These are phyloP conservation scores for Dianthus caryophyllus DNA, from an alignment of 148 eudicot genomes.

Conservation along the genomic window DNA sequence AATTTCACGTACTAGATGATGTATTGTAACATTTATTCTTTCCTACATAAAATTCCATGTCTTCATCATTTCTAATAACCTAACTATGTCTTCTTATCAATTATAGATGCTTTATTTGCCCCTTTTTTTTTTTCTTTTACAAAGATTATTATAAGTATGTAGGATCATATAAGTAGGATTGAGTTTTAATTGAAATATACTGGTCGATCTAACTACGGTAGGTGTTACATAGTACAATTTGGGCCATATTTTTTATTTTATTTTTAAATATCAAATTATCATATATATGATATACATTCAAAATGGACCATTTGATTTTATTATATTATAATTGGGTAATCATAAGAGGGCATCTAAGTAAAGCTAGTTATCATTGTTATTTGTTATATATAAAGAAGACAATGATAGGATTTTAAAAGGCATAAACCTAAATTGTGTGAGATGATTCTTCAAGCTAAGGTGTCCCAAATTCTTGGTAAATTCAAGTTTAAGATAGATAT, in stretches of 20 bases:
- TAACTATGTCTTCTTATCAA: background rate
- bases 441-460: constrained; percentile 16
- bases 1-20: constrained; percentile 39
- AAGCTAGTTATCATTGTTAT: too few species aligned
- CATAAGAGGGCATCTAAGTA: background rate
- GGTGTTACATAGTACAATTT: constrained; percentile 4
- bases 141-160: too few species aligned
- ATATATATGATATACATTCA: background rate
- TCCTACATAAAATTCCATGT: constrained; percentile 12
- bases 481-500: background rate
- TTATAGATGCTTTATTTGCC: too few species aligned
- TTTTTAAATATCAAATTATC: background rate
- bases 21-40: constrained; percentile 24
- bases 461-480: constrained; percentile 16
- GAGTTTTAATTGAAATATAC: background rate
- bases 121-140: too few species aligned
- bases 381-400: too few species aligned
- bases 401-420: too few species aligned
- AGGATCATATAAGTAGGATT: too few species aligned
- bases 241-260: background rate
- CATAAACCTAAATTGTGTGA: background rate
- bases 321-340: background rate
- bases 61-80: constrained; percentile 18
- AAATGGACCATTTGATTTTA: background rate
- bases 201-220: background rate